Conservation (phyloP, 2,329 filamentous ascomycete genomes). For the Colletotrichum sp. region DNA sequence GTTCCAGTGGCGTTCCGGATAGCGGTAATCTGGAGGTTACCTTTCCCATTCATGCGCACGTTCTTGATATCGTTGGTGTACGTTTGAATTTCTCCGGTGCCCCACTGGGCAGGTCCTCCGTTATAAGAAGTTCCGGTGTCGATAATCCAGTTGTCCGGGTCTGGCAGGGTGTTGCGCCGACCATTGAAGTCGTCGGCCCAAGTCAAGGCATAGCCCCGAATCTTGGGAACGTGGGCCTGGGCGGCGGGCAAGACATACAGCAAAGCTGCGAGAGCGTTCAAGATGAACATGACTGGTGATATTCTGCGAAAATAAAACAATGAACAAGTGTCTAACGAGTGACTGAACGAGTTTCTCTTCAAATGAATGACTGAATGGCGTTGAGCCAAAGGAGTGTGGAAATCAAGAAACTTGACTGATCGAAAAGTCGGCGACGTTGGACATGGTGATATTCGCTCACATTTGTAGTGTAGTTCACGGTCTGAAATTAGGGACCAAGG, state of each 20-base stretch:
- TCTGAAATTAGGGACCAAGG: not conserved
- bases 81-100: conserved; percentile 51
- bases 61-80: conserved; percentile 47
- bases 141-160: conserved; percentile 44
- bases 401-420: not conserved
- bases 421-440: not conserved
- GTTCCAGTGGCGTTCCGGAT: conserved; percentile 22
- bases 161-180: conserved; percentile 28
- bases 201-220: not conserved
- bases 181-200: not conserved
- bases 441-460: not conserved
- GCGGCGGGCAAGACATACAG: not conserved
- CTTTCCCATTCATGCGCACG: conserved; percentile 37
- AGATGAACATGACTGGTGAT: fast-evolving
- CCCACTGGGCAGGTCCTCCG: conserved; percentile 49
- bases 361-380: not conserved
- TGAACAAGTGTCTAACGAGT: not conserved
- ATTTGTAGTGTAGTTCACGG: not conserved
- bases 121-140: conserved; percentile 49
- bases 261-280: not conserved
- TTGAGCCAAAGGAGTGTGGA: not conserved
- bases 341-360: not conserved
- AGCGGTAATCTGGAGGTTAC: conserved; percentile 23
- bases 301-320: not conserved
- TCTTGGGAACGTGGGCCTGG: not conserved